A percentile compares a stretch with the other conserved stretches of the same genome.
These are phyloP conservation scores for Flueggea neowawraea DNA, from an alignment of 441 rosid genomes.

Conservation along the genomic window DNA sequence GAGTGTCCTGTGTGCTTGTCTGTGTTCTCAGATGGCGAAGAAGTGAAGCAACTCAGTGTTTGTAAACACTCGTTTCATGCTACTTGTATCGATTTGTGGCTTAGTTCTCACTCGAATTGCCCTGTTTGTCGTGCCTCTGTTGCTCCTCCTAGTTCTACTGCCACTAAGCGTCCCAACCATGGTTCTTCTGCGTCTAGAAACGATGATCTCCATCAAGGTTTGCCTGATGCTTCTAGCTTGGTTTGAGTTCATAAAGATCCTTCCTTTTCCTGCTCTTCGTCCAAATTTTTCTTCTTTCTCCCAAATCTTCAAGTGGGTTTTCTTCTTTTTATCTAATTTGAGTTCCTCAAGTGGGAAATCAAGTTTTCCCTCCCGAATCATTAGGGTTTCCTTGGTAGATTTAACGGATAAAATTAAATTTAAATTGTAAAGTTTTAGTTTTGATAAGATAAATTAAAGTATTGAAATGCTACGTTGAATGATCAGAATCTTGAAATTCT, in stretches of 20 bases:
- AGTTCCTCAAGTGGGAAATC: too few species aligned
- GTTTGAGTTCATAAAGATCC: slow-evolving; percentile 33
- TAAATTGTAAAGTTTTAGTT: too few species aligned
- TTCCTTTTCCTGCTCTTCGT: too few species aligned
- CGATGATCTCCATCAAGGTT: slow-evolving; percentile 65
- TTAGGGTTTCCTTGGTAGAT: too few species aligned
- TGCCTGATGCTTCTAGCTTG: slow-evolving; percentile 68
- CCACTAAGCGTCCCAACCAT: background rate
- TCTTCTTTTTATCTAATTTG: too few species aligned
- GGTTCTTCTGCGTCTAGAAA: slow-evolving; percentile 23
- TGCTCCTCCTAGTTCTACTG: slow-evolving; percentile 13
- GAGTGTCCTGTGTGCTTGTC: slow-evolving; percentile 81
- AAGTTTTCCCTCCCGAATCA: too few species aligned
- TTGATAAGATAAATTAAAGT: too few species aligned
- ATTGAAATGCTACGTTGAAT: too few species aligned
- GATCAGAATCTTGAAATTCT: too few species aligned
- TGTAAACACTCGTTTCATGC: slow-evolving; percentile 83
- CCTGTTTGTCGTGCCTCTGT: slow-evolving; percentile 76
- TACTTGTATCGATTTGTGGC: slow-evolving; percentile 64
- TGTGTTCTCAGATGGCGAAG: slow-evolving; percentile 53
- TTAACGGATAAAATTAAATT: too few species aligned
- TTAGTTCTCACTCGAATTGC: slow-evolving; percentile 52
- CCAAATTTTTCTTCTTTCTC: too few species aligned
- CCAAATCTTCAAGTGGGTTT: too few species aligned
- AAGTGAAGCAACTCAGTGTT: slow-evolving; percentile 44